Evolutionary conservation across 139 green algal genomes (phyloP), one percentile per base, ranked within the genome.

Genomic region (Haematococcus lacustris): DNA sequence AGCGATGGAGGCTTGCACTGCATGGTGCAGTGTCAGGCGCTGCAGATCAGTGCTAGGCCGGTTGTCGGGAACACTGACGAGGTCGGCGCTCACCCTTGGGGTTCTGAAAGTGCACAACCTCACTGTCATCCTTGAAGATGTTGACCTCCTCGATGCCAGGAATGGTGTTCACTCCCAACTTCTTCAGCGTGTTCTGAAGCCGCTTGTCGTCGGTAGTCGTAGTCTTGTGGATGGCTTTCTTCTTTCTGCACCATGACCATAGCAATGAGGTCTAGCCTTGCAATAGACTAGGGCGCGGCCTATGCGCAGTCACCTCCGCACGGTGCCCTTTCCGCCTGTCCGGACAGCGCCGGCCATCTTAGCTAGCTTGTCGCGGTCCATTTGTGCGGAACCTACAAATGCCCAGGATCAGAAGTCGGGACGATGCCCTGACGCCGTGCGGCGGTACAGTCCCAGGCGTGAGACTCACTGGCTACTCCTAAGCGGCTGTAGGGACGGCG

Each of bases 101-200:
- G 83, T 97, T 97, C 38, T 82, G 78, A 82, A 99, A 99, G 80
- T 97, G 89, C 47, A 98, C 90, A 66, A 97, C 92, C 41, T 73
- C 90, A 70, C 93, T 86, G 70, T 94, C 82, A 63, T 88, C 87
- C 82, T 96, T 90, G 83, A 99, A 96, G 71, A 99, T 94, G 85
- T 98, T 96, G 30, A 99, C 96, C 83, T 99, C 96, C 85, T 99
- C 96, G 69, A 99, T 99, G 73, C 93, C 96, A 34, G 94, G 93
- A 71, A 99, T 98, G 71, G 91, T 95, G 86, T 98, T 99, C 64
- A 99, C 93, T n/a, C 93, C 94, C 41, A 98, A 81, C 34, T 93
- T 83, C 87, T 99, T 99, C 3, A 99, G 87, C 1, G 92, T 97
- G 86, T 83, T 93, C 78, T 99, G 94, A 51, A 99, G 83, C 60